Percentiles rank a stretch among this genome's conserved stretches.
Evolutionary conservation across 2,329 filamentous ascomycete species (phyloP).

Genomic region (Berkeleyomyces rouxiae): DNA sequence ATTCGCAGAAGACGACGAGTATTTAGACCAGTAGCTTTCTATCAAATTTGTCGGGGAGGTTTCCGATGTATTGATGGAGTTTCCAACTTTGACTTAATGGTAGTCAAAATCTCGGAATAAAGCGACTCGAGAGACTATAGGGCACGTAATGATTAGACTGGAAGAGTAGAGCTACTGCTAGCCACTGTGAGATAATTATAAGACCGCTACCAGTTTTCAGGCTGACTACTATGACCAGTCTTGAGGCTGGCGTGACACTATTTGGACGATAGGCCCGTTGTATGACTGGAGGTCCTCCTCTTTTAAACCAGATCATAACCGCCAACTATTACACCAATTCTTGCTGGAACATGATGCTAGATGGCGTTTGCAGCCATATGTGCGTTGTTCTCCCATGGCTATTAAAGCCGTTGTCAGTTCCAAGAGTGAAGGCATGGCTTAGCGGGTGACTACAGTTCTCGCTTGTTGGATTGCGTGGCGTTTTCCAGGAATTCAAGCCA

Average conservation of each 20-base stretch:
- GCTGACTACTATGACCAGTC: neutral
- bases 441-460: conserved; percentile 8
- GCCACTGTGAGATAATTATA: no score
- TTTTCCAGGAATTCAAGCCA: neutral
- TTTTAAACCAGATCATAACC: neutral
- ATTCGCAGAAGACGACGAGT: no score
- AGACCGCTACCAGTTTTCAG: neutral
- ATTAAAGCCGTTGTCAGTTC: neutral
- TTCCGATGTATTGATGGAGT: no score
- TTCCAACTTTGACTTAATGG: no score
- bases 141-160: neutral
- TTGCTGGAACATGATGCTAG: neutral
- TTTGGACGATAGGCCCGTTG: neutral
- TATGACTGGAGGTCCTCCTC: neutral
- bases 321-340: neutral
- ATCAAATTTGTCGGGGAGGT: no score
- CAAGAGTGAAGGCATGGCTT: neutral
- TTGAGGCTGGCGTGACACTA: neutral
- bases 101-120: neutral
- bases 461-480: conserved; percentile 9
- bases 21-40: no score
- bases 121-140: neutral
- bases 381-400: neutral
- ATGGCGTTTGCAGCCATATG: neutral
- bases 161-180: no score